phyloP scores from a whole-genome alignment of 2,329 filamentous ascomycete genomes.

The Zopfia rhizophila region DNA sequence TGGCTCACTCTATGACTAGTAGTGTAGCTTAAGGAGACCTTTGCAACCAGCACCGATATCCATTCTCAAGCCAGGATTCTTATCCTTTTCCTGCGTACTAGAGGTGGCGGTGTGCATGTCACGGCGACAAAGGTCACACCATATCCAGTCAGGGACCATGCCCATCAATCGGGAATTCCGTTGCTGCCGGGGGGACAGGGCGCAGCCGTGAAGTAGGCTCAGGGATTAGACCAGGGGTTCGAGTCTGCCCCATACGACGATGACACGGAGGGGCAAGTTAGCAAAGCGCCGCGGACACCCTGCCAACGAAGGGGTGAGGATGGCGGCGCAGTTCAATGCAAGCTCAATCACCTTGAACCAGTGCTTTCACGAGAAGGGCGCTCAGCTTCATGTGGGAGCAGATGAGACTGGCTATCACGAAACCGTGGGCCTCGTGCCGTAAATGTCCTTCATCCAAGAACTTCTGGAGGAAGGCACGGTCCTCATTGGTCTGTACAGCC shows the following conservation, averaged over 20 bases:
- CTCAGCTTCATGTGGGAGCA: slow-evolving; percentile 5
- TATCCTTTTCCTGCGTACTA: neutral
- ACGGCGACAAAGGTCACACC: slow-evolving; percentile 11
- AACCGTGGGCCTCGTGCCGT: slow-evolving; percentile 4
- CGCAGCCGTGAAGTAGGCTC: slow-evolving; percentile 10
- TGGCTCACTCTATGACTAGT: no score
- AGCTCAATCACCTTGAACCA: slow-evolving; percentile 11
- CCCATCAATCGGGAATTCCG: slow-evolving; percentile 3
- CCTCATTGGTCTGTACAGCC: no score
- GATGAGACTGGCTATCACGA: slow-evolving; percentile 4
- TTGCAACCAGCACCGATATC: no score
- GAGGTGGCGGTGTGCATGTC: slow-evolving; percentile 9
- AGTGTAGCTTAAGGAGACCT: no score
- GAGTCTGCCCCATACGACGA: slow-evolving; percentile 12
- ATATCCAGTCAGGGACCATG: slow-evolving; percentile 4
- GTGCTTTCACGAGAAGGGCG: slow-evolving; percentile 12
- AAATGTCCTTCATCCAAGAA: slow-evolving; percentile 10
- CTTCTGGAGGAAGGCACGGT: no score
- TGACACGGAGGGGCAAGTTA: no score
- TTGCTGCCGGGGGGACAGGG: slow-evolving; percentile 11
- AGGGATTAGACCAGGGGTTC: slow-evolving; percentile 15
- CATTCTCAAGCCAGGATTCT: no score
- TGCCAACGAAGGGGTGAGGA: no score
- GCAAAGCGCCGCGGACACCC: no score
- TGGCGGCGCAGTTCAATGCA: slow-evolving; percentile 8